Conservation (phyloP, 2,329 filamentous ascomycete genomes). For the Ascochyta koolunga region DNA sequence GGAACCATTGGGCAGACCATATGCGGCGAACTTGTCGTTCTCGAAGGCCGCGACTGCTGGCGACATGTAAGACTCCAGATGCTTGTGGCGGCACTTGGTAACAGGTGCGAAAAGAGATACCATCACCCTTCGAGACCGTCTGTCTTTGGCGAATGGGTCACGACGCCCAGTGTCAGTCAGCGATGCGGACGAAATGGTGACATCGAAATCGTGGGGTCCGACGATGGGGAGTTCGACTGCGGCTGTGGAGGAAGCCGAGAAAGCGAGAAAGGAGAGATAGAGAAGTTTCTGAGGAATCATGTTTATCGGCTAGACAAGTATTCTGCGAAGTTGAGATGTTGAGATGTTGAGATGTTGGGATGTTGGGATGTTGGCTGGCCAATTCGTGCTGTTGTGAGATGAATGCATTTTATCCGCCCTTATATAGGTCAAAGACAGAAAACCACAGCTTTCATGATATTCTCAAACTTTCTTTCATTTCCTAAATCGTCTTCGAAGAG, state of each 20-base stretch:
- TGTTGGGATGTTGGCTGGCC: background rate
- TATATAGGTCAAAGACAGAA: background rate
- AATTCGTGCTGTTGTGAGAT: background rate
- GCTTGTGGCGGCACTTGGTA: conserved; percentile 17
- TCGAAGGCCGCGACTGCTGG: conserved; percentile 27
- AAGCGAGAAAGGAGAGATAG: background rate
- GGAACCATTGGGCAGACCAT: conserved; percentile 35
- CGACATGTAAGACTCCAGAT: conserved; percentile 29
- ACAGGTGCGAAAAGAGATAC: conserved; percentile 33
- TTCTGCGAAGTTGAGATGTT: background rate
- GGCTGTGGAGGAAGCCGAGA: background rate
- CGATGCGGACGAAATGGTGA: conserved; percentile 17
- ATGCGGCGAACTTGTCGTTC: conserved; percentile 29
- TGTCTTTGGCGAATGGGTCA: conserved; percentile 30
- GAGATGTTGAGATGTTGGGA: no score
- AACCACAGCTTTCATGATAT: background rate
- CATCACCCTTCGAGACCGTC: conserved; percentile 28
- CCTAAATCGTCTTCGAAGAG: background rate
- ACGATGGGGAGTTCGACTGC: conserved; percentile 19
- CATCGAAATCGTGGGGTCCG: conserved; percentile 19
- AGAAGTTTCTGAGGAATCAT: background rate
- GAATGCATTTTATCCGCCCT: background rate
- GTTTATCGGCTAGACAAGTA: background rate
- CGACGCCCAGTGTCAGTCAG: conserved; percentile 27
- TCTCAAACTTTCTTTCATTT: background rate